These are phyloP conservation scores for Galeopsis tetrahit DNA, from an alignment of 257 asterid genomes.

Conservation along the genomic window DNA sequence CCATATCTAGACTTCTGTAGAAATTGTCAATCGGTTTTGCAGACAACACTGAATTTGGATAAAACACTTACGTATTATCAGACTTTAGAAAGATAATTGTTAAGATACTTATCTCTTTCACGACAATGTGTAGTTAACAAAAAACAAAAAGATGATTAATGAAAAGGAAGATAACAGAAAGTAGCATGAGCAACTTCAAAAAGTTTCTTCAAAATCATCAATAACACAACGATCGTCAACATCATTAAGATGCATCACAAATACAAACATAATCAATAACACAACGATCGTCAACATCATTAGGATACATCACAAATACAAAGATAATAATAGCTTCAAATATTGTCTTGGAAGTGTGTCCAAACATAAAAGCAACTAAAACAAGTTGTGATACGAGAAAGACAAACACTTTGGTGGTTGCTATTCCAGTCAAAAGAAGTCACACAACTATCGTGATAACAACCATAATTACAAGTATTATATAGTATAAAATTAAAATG, in stretches of 20 bases:
- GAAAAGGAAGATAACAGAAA: slow-evolving; percentile 3
- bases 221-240: slow-evolving; percentile 66
- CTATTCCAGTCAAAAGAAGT: slow-evolving; percentile 58
- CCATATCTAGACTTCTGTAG: slow-evolving; percentile 60
- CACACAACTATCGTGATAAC: slow-evolving; percentile 46
- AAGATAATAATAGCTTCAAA: slow-evolving; percentile 65
- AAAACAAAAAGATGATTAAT: not conserved
- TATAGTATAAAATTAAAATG: not conserved
- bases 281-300: slow-evolving; percentile 67
- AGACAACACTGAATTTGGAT: slow-evolving; percentile 52
- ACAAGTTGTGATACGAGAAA: slow-evolving; percentile 62
- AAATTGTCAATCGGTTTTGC: slow-evolving; percentile 54
- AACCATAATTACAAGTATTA: slow-evolving; percentile 37
- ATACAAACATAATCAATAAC: slow-evolving; percentile 62
- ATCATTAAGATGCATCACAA: slow-evolving; percentile 70
- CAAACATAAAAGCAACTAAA: slow-evolving; percentile 62
- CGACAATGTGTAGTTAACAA: slow-evolving; percentile 43
- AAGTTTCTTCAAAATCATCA: slow-evolving; percentile 57
- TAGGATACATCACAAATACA: slow-evolving; percentile 70
- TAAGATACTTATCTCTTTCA: slow-evolving; percentile 59
- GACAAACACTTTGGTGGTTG: slow-evolving; percentile 59
- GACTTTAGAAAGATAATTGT: slow-evolving; percentile 46
- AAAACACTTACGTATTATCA: slow-evolving; percentile 49
- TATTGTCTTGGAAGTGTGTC: slow-evolving; percentile 69
- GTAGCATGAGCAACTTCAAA: slow-evolving; percentile 1